Evolutionary conservation across 805 yeast species (phyloP).

Genomic region (Lachancea nothofagi): DNA sequence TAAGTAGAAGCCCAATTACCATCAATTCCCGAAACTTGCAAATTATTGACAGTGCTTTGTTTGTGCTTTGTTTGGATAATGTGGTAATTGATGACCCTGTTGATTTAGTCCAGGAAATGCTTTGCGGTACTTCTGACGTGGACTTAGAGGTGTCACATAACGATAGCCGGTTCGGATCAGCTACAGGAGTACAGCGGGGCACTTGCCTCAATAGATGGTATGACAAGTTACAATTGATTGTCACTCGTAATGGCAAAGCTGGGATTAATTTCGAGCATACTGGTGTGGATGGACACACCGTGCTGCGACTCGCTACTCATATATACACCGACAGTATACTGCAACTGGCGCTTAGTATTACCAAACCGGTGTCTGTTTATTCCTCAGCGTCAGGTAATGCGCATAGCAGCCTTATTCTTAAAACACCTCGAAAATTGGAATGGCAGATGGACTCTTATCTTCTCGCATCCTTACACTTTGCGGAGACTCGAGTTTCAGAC

Average conservation of each 20-base stretch:
- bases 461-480: slow-evolving; percentile 76
- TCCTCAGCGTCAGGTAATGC: slow-evolving; percentile 16
- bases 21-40: slow-evolving; percentile 65
- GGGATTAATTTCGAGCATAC: slow-evolving; percentile 93
- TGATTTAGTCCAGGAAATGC: slow-evolving; percentile 74
- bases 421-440: slow-evolving; percentile 80
- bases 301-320: slow-evolving; percentile 78
- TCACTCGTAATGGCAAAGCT: slow-evolving; percentile 84
- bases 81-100: slow-evolving; percentile 53
- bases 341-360: slow-evolving; percentile 78
- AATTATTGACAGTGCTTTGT: slow-evolving; percentile 75
- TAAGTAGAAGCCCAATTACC: slow-evolving; percentile 36
- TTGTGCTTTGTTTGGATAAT: slow-evolving; percentile 79
- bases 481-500: slow-evolving; percentile 84
- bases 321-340: slow-evolving; percentile 87
- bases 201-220: slow-evolving; percentile 95
- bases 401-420: slow-evolving; percentile 38
- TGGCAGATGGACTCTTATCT: slow-evolving; percentile 80
- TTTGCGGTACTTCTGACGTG: slow-evolving; percentile 76
- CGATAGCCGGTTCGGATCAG: slow-evolving; percentile 8
- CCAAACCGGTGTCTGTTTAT: slow-evolving; percentile 40
- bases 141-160: slow-evolving; percentile 40
- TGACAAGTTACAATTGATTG: slow-evolving; percentile 82
- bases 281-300: slow-evolving; percentile 95
- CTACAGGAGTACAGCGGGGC: slow-evolving; percentile 77